These are phyloP conservation scores for Fragaria ananassa DNA, from an alignment of 306 rosid species.

Conservation along the genomic window DNA sequence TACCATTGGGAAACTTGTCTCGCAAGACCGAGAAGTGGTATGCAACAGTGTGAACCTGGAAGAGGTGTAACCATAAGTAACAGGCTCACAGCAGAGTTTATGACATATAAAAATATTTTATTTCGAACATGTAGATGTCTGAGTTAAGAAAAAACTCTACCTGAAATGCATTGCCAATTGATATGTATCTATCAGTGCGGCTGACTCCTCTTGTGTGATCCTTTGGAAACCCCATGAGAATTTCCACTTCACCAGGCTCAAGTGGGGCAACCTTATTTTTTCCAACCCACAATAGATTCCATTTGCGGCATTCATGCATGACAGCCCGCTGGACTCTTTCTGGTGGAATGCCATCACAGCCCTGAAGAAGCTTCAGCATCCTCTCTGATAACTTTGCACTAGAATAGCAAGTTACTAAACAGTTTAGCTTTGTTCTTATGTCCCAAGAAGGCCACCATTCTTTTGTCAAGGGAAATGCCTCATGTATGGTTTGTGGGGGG, in stretches of 20 bases:
- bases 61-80: constrained; percentile 20
- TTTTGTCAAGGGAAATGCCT: constrained; percentile 77
- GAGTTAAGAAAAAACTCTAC: constrained; percentile 24
- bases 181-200: constrained; percentile 83
- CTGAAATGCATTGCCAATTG: constrained; percentile 97
- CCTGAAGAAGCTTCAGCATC: constrained; percentile 68
- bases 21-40: constrained; percentile 85
- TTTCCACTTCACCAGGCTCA: constrained; percentile 88
- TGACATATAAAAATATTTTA: not conserved
- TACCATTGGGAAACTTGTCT: constrained; percentile 68
- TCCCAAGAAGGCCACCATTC: constrained; percentile 99
- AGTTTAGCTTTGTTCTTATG: constrained; percentile 61
- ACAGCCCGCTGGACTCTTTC: constrained; percentile 49
- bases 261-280: constrained; percentile 89
- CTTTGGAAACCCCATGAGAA: constrained; percentile 81
- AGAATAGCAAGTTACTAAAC: constrained; percentile 67
- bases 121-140: not conserved
- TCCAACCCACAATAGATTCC: constrained; percentile 98
- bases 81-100: not conserved
- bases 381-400: constrained; percentile 74
- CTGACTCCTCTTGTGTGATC: constrained; percentile 96
- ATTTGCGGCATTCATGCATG: constrained; percentile 71
- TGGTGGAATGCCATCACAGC: constrained; percentile 56
- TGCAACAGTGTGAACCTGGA: constrained; percentile 77
- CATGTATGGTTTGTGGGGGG: constrained; percentile 64